phyloP scores from a whole-genome alignment of 139 green algal genomes.

The Nannochloris sp. region DNA sequence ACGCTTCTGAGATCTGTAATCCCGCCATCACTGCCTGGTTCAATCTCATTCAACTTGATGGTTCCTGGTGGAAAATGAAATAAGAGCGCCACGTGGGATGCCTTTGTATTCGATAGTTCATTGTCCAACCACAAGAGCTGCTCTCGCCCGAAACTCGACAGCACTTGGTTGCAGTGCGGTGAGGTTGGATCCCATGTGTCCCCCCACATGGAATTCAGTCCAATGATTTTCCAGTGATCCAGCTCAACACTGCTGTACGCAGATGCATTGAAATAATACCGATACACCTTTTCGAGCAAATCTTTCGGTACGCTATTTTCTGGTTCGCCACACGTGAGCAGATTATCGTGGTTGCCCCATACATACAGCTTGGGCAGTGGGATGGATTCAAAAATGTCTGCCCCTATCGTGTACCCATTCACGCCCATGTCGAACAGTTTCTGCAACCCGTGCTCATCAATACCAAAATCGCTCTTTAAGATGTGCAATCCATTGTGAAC shows the following conservation, averaged over 20 bases:
- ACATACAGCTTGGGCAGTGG: background rate
- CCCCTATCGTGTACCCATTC: background rate
- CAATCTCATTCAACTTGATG: conserved; percentile 1
- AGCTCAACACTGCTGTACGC: background rate
- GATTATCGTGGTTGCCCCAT: background rate
- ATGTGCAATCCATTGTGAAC: background rate
- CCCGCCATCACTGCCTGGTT: background rate
- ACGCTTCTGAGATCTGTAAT: background rate
- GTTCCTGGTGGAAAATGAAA: background rate
- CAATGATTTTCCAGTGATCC: background rate
- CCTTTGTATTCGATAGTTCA: background rate
- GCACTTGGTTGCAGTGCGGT: background rate
- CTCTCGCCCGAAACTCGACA: background rate
- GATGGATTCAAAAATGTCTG: background rate
- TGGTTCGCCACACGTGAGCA: background rate
- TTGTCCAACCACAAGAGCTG: background rate
- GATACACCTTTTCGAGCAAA: background rate
- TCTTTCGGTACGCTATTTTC: background rate
- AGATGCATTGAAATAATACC: background rate
- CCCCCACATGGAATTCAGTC: background rate
- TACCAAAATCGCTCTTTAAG: background rate
- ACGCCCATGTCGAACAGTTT: background rate
- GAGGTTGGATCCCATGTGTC: background rate
- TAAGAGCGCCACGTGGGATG: background rate
- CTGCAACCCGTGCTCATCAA: background rate